A percentile compares a stretch with the other conserved stretches of the same genome.
These are phyloP conservation scores for Zalaria obscura DNA, from an alignment of 2,329 filamentous ascomycete species.

Conservation along the genomic window DNA sequence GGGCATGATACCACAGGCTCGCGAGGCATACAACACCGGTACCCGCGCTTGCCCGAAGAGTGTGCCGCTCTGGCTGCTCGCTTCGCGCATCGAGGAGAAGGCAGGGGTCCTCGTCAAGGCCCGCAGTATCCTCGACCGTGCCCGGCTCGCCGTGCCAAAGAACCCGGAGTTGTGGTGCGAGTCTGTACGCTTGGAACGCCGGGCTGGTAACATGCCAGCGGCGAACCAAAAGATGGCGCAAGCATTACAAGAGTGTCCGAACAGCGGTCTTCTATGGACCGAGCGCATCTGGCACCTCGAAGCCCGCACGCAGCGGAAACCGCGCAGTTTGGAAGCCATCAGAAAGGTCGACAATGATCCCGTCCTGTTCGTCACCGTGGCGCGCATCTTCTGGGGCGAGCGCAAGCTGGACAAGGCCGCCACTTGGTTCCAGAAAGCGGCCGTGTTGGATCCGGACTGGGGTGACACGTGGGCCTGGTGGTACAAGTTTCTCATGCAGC, in stretches of 20 bases:
- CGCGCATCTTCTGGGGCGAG: slow-evolving; percentile 92
- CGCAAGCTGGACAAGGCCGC: slow-evolving; percentile 84
- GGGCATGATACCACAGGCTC: slow-evolving; percentile 65
- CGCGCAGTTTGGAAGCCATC: slow-evolving; percentile 82
- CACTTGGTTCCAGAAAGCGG: slow-evolving; percentile 94
- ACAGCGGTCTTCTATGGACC: slow-evolving; percentile 75
- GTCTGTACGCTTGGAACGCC: slow-evolving; percentile 81
- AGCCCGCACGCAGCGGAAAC: slow-evolving; percentile 79
- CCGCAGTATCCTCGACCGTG: slow-evolving; percentile 82
- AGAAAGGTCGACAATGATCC: slow-evolving; percentile 94
- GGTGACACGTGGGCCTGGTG: slow-evolving; percentile 99
- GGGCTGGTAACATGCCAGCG: slow-evolving; percentile 68
- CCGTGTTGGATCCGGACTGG: slow-evolving; percentile 70
- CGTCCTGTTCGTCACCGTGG: slow-evolving; percentile 76
- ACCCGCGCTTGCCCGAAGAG: slow-evolving; percentile 77
- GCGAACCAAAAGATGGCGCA: slow-evolving; percentile 88
- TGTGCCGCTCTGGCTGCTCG: slow-evolving; percentile 79
- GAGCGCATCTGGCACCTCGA: slow-evolving; percentile 96
- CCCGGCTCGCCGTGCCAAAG: slow-evolving; percentile 75
- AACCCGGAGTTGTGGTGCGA: slow-evolving; percentile 79
- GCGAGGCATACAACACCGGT: slow-evolving; percentile 78
- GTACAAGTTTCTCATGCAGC: slow-evolving; percentile 80
- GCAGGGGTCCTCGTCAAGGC: slow-evolving; percentile 78
- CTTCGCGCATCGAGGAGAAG: slow-evolving; percentile 75
- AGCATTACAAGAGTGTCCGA: slow-evolving; percentile 81